Conservation (phyloP, 1,139 yeast genomes). For the Candida smagusa region DNA sequence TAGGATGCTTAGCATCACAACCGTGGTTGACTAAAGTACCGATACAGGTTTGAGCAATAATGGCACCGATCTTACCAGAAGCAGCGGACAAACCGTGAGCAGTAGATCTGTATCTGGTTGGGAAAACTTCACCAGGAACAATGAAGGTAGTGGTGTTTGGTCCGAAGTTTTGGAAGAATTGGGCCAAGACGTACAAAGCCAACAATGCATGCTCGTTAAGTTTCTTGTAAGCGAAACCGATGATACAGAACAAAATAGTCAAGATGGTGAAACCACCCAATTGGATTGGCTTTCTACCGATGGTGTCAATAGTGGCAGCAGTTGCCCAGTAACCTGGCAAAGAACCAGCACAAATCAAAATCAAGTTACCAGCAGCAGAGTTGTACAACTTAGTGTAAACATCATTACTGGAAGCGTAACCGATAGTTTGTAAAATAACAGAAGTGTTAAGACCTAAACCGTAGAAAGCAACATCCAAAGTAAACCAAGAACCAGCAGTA, state of each 20-base stretch:
- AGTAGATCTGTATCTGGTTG: slow-evolving; percentile 95
- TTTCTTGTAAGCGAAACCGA: slow-evolving; percentile 79
- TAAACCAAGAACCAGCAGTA: slow-evolving; percentile 96
- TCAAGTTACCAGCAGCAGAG: slow-evolving; percentile 84
- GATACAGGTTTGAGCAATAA: slow-evolving; percentile 86
- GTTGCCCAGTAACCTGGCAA: slow-evolving; percentile 89
- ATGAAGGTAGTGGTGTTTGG: slow-evolving; percentile 96
- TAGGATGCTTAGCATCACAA: slow-evolving; percentile 55
- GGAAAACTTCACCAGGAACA: slow-evolving; percentile 95
- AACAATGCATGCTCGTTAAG: slow-evolving; percentile 61
- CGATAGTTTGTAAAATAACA: slow-evolving; percentile 78
- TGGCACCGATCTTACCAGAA: slow-evolving; percentile 93
- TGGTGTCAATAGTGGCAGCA: slow-evolving; percentile 68
- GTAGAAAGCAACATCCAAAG: slow-evolving; percentile 92
- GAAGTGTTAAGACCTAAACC: slow-evolving; percentile 83
- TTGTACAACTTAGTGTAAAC: slow-evolving; percentile 66
- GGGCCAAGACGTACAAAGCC: slow-evolving; percentile 71
- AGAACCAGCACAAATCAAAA: slow-evolving; percentile 86
- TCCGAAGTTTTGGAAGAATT: slow-evolving; percentile 87
- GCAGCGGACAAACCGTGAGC: slow-evolving; percentile 99
- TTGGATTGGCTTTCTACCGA: slow-evolving; percentile 85
- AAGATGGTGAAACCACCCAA: slow-evolving; percentile 66
- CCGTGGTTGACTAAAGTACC: slow-evolving; percentile 81
- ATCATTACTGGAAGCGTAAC: slow-evolving; percentile 55
- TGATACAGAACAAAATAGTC: slow-evolving; percentile 64